A percentile compares a stretch with the other conserved stretches of the same genome.
These are phyloP conservation scores for Tinospora cordifolia DNA, from an alignment of 164 flowering plant genomes.

Conservation along the genomic window DNA sequence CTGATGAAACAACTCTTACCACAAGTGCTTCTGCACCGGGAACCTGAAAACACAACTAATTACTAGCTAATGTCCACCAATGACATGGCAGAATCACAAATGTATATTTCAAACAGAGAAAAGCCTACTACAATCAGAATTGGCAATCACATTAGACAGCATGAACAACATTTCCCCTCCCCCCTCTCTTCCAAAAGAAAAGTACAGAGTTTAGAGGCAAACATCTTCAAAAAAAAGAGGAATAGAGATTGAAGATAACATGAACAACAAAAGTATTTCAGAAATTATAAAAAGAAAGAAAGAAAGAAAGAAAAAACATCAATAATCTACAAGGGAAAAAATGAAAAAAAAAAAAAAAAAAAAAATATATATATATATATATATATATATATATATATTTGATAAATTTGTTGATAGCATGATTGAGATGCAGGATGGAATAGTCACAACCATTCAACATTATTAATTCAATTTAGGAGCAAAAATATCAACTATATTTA, in stretches of 20 bases:
- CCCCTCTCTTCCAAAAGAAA: background rate
- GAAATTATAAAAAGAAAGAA: too few relatives aligned
- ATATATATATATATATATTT: too few relatives aligned
- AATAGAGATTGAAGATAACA: too few relatives aligned
- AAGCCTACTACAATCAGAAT: background rate
- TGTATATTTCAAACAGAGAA: background rate
- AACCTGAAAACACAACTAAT: conserved; percentile 40
- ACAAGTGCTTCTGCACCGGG: conserved; percentile 92
- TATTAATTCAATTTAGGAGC: too few relatives aligned
- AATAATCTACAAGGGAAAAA: background rate
- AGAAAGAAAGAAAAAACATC: background rate
- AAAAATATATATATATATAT: too few relatives aligned
- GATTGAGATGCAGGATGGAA: background rate
- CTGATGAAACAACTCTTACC: conserved; percentile 93
- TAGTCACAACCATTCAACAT: too few relatives aligned
- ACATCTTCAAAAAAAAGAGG: background rate
- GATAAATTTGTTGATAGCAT: background rate
- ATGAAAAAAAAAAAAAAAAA: too few relatives aligned
- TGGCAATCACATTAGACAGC: too few relatives aligned
- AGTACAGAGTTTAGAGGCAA: background rate
- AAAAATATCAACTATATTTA: too few relatives aligned
- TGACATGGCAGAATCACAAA: background rate
- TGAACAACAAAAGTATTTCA: too few relatives aligned
- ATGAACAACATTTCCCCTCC: too few relatives aligned
- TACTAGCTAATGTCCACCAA: conserved; percentile 6